These are phyloP conservation scores for Xenoacremonium recifei DNA, from an alignment of 2,329 filamentous ascomycete species.

Conservation along the genomic window DNA sequence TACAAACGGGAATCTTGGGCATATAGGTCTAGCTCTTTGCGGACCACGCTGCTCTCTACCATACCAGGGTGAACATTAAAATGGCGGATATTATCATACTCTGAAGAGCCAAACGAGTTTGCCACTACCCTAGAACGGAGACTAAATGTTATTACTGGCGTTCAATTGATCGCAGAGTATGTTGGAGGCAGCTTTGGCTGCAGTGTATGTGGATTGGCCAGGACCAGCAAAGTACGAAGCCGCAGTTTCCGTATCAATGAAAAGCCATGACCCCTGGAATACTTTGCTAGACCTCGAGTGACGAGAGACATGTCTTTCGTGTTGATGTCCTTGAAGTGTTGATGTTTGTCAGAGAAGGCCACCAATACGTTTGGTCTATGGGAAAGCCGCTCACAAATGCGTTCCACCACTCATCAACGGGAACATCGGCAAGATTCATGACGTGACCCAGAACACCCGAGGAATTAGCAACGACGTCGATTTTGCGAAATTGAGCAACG, in stretches of 20 bases:
- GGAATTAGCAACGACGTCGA: not conserved
- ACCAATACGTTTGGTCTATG: not conserved
- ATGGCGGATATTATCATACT: not conserved
- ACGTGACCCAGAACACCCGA: not conserved
- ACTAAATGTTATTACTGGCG: not conserved
- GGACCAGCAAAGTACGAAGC: constrained; percentile 1
- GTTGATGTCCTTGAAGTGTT: not conserved
- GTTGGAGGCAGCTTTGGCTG: not conserved
- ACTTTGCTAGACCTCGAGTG: not conserved
- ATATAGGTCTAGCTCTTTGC: not conserved
- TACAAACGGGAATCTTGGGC: not conserved
- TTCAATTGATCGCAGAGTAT: not conserved
- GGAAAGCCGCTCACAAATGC: not conserved
- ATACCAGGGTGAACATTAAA: constrained; percentile 1
- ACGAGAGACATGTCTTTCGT: not conserved
- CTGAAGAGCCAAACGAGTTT: too few species aligned
- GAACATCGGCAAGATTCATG: not conserved
- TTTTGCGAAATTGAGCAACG: not conserved
- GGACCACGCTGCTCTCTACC: not conserved
- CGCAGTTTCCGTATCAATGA: not conserved
- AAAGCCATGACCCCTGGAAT: not conserved
- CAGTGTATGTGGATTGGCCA: not conserved
- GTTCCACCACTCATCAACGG: not conserved
- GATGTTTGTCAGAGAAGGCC: not conserved
- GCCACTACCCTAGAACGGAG: not conserved